Evolutionary conservation across 2,329 filamentous ascomycete species (phyloP).

Genomic region (Nemania diffusa): DNA sequence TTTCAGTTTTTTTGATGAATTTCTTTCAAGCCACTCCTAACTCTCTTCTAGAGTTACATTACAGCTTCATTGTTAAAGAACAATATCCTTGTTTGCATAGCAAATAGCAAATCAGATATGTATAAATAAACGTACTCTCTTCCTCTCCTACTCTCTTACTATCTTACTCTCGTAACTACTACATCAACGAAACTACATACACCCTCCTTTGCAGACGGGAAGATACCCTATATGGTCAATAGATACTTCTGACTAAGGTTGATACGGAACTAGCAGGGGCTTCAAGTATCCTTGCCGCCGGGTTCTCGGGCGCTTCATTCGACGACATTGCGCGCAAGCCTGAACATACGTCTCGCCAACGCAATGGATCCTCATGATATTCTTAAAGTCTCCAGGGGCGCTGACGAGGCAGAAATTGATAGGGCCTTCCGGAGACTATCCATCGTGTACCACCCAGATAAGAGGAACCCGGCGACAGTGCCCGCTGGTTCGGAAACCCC

Average conservation of each 20-base stretch:
- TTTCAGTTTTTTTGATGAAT: not conserved
- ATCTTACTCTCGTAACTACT: too few species aligned
- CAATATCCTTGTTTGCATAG: not conserved
- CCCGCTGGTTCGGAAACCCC: not conserved
- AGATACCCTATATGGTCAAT: too few species aligned
- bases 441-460: slow-evolving; percentile 6
- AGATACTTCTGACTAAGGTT: too few species aligned
- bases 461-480: not conserved
- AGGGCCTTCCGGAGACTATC: slow-evolving; percentile 21
- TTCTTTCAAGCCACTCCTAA: not conserved
- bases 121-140: not conserved
- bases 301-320: too few species aligned
- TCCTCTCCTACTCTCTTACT: too few species aligned
- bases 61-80: not conserved
- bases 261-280: too few species aligned
- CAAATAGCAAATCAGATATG: not conserved
- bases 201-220: too few species aligned
- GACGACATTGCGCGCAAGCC: too few species aligned
- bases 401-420: slow-evolving; percentile 5
- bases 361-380: slow-evolving; percentile 15
- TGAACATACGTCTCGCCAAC: too few species aligned
- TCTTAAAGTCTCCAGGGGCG: not conserved
- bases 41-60: not conserved
- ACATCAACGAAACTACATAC: too few species aligned
- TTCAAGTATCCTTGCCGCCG: too few species aligned